These are phyloP conservation scores for Pestalotiopsis sp. DNA, from an alignment of 2,329 filamentous ascomycete species.

Conservation along the genomic window DNA sequence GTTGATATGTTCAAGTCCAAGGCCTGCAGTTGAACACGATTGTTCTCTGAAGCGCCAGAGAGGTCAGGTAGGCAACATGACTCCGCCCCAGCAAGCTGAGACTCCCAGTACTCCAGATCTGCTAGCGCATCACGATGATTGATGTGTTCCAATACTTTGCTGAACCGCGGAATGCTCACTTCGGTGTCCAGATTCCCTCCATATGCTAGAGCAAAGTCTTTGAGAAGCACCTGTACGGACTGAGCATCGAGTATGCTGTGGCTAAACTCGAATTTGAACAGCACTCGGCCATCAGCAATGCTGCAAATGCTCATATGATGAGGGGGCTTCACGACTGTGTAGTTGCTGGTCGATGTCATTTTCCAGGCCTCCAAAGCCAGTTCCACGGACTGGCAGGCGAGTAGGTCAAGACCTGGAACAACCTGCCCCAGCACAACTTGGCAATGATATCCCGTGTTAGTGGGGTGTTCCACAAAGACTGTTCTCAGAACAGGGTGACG, in stretches of 20 bases:
- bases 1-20: slow-evolving; percentile 4
- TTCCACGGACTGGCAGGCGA: slow-evolving; percentile 2
- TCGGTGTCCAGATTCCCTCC: not conserved
- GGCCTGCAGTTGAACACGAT: not conserved
- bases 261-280: slow-evolving; percentile 12
- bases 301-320: slow-evolving; percentile 12
- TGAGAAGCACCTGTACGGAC: slow-evolving; percentile 9
- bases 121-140: not conserved
- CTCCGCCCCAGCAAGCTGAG: slow-evolving; percentile 9
- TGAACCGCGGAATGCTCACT: slow-evolving; percentile 4
- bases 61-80: slow-evolving; percentile 11
- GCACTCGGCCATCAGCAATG: slow-evolving; percentile 4
- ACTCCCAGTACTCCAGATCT: slow-evolving; percentile 6
- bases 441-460: slow-evolving; percentile 6
- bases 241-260: slow-evolving; percentile 11
- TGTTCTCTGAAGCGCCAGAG: not conserved
- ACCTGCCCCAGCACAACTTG: slow-evolving; percentile 7
- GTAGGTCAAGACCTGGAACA: not conserved
- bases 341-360: not conserved
- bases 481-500: slow-evolving; percentile 7
- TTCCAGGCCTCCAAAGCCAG: slow-evolving; percentile 5
- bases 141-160: slow-evolving; percentile 10
- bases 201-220: slow-evolving; percentile 6
- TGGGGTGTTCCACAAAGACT: slow-evolving; percentile 12
- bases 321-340: not conserved